Conservation (phyloP, 805 yeast genomes). For the Ogataea salicorniae region DNA sequence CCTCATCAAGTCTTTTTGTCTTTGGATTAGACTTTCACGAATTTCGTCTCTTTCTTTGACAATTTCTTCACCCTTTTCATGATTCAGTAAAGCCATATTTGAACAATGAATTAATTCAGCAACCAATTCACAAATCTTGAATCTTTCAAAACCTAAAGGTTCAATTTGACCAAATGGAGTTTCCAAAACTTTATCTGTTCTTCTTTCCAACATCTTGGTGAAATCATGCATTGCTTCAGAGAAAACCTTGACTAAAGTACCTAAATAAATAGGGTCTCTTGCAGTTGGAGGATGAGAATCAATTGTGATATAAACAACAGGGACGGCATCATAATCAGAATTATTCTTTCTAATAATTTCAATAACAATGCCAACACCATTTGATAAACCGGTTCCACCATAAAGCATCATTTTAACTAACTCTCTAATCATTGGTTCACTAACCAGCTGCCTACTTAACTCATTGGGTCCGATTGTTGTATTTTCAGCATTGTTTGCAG, state of each 20-base stretch:
- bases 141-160: constrained; percentile 86
- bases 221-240: constrained; percentile 70
- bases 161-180: constrained; percentile 66
- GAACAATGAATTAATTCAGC: constrained; percentile 96
- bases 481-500: constrained; percentile 87
- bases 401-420: constrained; percentile 72
- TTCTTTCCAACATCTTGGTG: constrained; percentile 49
- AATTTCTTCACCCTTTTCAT: constrained; percentile 63
- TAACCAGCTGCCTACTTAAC: constrained; percentile 83
- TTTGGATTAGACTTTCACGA: constrained; percentile 46
- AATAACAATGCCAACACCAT: constrained; percentile 91
- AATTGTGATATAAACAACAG: constrained; percentile 73
- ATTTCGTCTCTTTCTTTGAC: constrained; percentile 64
- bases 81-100: constrained; percentile 90
- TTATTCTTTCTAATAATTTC: constrained; percentile 94
- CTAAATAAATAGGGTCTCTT: constrained; percentile 89
- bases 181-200: constrained; percentile 35
- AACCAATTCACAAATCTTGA: constrained; percentile 83
- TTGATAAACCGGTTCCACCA: constrained; percentile 84
- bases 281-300: constrained; percentile 91
- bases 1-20: constrained; percentile 23
- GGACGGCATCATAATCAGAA: constrained; percentile 88
- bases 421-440: constrained; percentile 59
- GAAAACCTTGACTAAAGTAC: constrained; percentile 75
- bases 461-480: constrained; percentile 96